phyloP scores from a whole-genome alignment of 768 basidiomycete species.

The Gloeopeniophorella convolvens region DNA sequence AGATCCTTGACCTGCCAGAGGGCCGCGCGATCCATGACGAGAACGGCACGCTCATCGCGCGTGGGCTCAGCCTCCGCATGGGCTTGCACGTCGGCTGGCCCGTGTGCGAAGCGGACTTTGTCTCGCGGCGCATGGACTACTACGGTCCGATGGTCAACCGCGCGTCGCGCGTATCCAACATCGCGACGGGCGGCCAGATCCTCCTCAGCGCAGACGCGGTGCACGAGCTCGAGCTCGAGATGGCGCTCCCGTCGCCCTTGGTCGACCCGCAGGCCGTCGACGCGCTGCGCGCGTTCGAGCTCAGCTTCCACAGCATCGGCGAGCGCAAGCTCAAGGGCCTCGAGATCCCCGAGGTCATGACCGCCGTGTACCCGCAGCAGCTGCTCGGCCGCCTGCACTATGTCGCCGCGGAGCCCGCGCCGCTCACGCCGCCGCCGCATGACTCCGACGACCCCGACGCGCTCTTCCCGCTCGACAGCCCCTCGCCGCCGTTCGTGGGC shows the following conservation, averaged over 20 bases:
- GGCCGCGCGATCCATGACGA: conserved; percentile 72
- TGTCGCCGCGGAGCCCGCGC: conserved; percentile 1
- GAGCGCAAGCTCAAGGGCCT: conserved; percentile 93
- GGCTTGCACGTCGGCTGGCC: conserved; percentile 92
- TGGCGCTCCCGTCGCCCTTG: conserved; percentile 54
- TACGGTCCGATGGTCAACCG: conserved; percentile 96
- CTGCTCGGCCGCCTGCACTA: conserved; percentile 58
- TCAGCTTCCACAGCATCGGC: conserved; percentile 69
- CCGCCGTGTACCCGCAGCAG: conserved; percentile 73
- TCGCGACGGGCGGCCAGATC: conserved; percentile 89
- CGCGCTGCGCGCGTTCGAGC: conserved; percentile 65
- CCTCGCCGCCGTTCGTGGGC: no score
- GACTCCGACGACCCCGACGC: conserved; percentile 28
- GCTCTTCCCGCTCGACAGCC: no score
- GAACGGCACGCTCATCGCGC: conserved; percentile 61
- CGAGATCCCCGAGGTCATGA: conserved; percentile 83
- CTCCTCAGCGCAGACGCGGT: conserved; percentile 86
- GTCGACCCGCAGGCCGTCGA: conserved; percentile 53
- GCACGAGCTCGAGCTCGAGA: conserved; percentile 60
- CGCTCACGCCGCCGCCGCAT: conserved; percentile 9
- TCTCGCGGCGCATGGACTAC: conserved; percentile 93
- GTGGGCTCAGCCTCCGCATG: conserved; percentile 94
- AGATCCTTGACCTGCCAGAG: conserved; percentile 89
- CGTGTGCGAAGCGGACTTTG: conserved; percentile 77
- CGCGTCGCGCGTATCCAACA: conserved; percentile 74